Percentiles rank a stretch among this genome's conserved stretches.
phyloP scores from a whole-genome alignment of 768 basidiomycete species.

The Hericium rajendrae region DNA sequence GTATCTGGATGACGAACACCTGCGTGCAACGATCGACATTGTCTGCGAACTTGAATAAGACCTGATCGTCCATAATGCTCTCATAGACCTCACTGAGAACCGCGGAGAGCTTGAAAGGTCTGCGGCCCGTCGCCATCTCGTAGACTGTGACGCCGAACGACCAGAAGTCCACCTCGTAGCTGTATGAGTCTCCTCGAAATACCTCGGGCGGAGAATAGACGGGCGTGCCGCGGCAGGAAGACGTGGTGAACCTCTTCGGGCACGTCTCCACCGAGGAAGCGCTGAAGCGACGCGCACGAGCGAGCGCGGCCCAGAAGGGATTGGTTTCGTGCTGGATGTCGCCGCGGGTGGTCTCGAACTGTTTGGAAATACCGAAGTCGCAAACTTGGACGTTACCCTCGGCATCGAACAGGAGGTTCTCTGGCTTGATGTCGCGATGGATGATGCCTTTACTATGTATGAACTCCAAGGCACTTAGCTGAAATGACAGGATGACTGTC shows the following conservation, averaged over 20 bases:
- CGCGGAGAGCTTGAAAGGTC: neutral
- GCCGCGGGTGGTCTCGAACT: neutral
- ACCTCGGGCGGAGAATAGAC: constrained; percentile 6
- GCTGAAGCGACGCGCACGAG: neutral
- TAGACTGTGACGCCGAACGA: constrained; percentile 92
- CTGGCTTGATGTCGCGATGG: constrained; percentile 9
- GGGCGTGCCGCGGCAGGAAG: constrained; percentile 2
- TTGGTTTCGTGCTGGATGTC: neutral
- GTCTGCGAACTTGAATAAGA: neutral
- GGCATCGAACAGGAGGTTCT: constrained; percentile 6
- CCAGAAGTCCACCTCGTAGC: constrained; percentile 80
- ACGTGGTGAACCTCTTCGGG: neutral
- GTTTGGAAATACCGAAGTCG: constrained; percentile 7
- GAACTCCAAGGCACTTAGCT: constrained; percentile 6
- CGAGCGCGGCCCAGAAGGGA: neutral
- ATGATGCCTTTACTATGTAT: constrained; percentile 6
- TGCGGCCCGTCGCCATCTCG: constrained; percentile 49
- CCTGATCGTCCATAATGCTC: neutral
- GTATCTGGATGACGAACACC: neutral
- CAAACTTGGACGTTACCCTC: constrained; percentile 6
- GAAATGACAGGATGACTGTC: neutral
- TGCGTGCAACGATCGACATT: neutral
- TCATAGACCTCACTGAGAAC: neutral
- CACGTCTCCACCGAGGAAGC: too few species aligned
- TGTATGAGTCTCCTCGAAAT: neutral